Evolutionary conservation across 371 early-diverging fungal genomes (phyloP), one percentile per base, ranked within the genome.

Genomic region (Blakeslea trispora): DNA sequence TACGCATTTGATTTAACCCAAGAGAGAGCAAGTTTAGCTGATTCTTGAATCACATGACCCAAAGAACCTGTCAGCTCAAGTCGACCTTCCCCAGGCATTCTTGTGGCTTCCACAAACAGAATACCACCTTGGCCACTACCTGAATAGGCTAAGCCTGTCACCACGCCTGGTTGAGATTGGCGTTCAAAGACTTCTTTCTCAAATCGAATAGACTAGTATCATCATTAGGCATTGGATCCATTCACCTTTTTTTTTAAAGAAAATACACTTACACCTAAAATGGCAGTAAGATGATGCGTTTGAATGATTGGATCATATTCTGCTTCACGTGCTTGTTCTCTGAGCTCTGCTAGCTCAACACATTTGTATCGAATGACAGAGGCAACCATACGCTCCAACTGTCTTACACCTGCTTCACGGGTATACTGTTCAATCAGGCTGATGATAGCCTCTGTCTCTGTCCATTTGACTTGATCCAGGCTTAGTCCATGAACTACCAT

Each of bases 41-140:
- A 91, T 68, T 94, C 95, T 64, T 91, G 90, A 52, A 94, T 88
- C 1, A 94, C 95, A 45, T 89, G 87, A 1, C 93, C 93, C 11
- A 94, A 72, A 50, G 88, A 89, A 5, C 94, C 93, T 14, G 92
- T 92, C 23, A 92, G 63, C 24, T 80, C 77, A 23, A 92, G 64
- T 10, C 77, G 64, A 2, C 91, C 92, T 46, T 76, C 81, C 8
- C 92, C 91, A 8, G 90, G 85, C 81, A 88, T 85, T 63, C 79
- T 80, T 0, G 88, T 85, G 10, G 86, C 85, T 64, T 94, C 93
- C 21, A 94, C 88, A 58, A 91, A 88, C 48, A 94, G 62, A 54
- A 92, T 81, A 14, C 87, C 87, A 10, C 93, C 92, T 34, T 81
- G 70, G 1, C 93, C 95, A 45, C 76, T 71, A 0, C 83, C 72